Conservation (phyloP, 2,329 filamentous ascomycete species). For the Ascochyta koolunga region DNA sequence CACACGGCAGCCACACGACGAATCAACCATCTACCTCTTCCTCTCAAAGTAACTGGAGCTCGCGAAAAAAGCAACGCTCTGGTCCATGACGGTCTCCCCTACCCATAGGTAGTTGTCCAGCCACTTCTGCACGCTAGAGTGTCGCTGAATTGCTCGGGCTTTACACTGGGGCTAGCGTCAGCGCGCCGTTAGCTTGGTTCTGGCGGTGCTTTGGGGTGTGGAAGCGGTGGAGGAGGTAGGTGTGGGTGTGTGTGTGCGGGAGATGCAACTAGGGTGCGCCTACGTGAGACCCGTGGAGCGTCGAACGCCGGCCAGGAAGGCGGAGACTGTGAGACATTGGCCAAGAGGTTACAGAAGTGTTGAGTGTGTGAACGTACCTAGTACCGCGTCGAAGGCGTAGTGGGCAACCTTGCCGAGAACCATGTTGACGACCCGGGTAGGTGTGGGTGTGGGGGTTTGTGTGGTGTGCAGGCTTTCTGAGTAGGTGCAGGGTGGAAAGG, state of each 20-base stretch:
- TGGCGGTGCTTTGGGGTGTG: conserved; percentile 46
- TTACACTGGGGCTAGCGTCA: conserved; percentile 73
- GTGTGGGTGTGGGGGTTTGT: not conserved
- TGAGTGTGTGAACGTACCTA: conserved; percentile 65
- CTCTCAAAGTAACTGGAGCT: conserved; percentile 91
- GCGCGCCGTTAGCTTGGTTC: conserved; percentile 35
- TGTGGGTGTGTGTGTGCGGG: not conserved
- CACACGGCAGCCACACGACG: too few relatives aligned
- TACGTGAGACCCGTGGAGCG: conserved; percentile 98
- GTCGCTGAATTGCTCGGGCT: conserved; percentile 82
- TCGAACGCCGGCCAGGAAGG: conserved; percentile 95
- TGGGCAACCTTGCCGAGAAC: conserved; percentile 84
- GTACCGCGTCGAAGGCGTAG: conserved; percentile 94
- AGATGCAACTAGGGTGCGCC: not conserved
- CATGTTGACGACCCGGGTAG: too few relatives aligned
- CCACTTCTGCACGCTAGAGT: conserved; percentile 84
- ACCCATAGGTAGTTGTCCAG: conserved; percentile 92
- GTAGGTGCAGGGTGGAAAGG: too few relatives aligned
- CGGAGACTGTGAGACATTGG: conserved; percentile 70
- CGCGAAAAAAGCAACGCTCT: conserved; percentile 89
- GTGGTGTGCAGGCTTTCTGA: not conserved
- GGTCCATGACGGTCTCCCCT: conserved; percentile 98
- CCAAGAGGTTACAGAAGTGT: conserved; percentile 9
- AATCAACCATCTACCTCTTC: too few relatives aligned
- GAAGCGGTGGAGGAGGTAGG: conserved; percentile 51